These are phyloP conservation scores for Phytophthora colocasiae DNA, from an alignment of 352 stramenopile species.

Conservation along the genomic window DNA sequence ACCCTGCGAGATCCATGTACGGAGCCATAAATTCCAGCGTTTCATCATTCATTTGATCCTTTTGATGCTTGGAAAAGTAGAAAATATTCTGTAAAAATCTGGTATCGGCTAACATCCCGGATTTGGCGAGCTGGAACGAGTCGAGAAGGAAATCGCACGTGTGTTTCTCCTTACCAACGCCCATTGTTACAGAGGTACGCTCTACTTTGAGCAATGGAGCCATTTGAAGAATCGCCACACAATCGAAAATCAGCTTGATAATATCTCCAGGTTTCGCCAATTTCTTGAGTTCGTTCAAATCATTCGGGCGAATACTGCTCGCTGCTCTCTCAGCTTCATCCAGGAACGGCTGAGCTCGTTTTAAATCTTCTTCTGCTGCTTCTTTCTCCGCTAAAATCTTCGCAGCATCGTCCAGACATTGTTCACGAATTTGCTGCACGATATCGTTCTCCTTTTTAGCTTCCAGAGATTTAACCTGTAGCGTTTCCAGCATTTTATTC, in stretches of 20 bases:
- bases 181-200: slow-evolving; percentile 60
- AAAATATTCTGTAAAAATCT: slow-evolving; percentile 92
- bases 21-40: slow-evolving; percentile 93
- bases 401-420: slow-evolving; percentile 81
- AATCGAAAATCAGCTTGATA: slow-evolving; percentile 95
- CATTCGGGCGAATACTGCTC: slow-evolving; percentile 89
- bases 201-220: slow-evolving; percentile 80
- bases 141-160: slow-evolving; percentile 86
- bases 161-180: slow-evolving; percentile 90
- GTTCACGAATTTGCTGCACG: slow-evolving; percentile 88
- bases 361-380: slow-evolving; percentile 88
- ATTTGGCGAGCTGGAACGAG: slow-evolving; percentile 87
- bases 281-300: slow-evolving; percentile 94
- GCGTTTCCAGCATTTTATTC: slow-evolving; percentile 84
- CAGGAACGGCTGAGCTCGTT: slow-evolving; percentile 91
- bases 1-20: slow-evolving; percentile 90
- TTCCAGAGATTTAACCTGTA: slow-evolving; percentile 82
- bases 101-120: slow-evolving; percentile 88
- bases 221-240: slow-evolving; percentile 90
- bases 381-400: slow-evolving; percentile 87
- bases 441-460: slow-evolving; percentile 93
- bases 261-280: slow-evolving; percentile 91
- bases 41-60: slow-evolving; percentile 94
- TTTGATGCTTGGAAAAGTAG: slow-evolving; percentile 91
- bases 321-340: slow-evolving; percentile 90